Evolutionary conservation across 441 rosid species (phyloP), one percentile per base, ranked within the genome.

Genomic region (Melianthus villosus): DNA sequence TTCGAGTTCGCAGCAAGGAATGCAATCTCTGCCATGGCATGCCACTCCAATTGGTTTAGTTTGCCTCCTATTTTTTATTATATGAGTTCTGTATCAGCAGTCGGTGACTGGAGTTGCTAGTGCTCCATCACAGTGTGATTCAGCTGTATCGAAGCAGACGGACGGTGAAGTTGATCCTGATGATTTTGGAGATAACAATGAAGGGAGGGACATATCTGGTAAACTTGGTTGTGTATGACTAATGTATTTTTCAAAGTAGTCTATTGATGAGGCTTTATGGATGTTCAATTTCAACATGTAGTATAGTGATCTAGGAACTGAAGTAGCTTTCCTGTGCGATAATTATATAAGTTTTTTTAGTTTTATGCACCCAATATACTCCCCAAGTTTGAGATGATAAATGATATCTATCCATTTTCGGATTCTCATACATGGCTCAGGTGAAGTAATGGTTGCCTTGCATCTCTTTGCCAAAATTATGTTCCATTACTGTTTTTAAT

Each of bases 1-100:
- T 87, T 87, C 6, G 97, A 95, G 0, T 87, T 87, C 42, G 95
- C 87, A 3, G 76, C 97, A n/a, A 75, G 97, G 65, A 73, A 59
- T 64, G 95, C 93, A 0, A 72, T 87, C 29, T 87, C 95, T 2
- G 95, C 97, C 2, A 87, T 95, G 0, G 95, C 97, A 2, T 87
- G 97, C 95, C 0, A 78, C 67, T 62, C 82, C 93, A 0, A 51
- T 83, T 48, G 97, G 97, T 25, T 63, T 83, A 63, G 55, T 83
- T 52, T 80, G 92, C 64, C 82, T 87, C 17, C 74, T 85, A 36
- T 49, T 83, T 49, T 83, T 93, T 0, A 69, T 87, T 31, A 42
- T 69, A 7, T 93, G 95, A 38, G 97, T 87, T 62, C 68, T 72
- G 48, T 87, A 87, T 65, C 97, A 87, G 69, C 97, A 87, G 63